phyloP scores from a whole-genome alignment of 2,329 filamentous ascomycete genomes.

The Fusarium marasasianum region DNA sequence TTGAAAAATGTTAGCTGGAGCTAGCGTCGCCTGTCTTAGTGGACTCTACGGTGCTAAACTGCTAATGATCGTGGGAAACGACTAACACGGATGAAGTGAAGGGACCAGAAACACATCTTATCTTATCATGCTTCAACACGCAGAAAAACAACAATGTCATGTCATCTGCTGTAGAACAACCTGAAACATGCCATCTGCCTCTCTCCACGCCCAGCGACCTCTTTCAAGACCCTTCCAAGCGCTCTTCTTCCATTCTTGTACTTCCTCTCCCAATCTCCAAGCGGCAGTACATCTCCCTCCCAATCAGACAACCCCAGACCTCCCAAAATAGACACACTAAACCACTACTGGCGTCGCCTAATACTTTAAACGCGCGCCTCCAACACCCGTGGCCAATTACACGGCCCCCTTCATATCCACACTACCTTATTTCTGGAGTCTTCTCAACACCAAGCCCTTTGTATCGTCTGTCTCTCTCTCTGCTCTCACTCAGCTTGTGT shows the following conservation, averaged over 20 bases:
- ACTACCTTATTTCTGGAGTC: slow-evolving; percentile 4
- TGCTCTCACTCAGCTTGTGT: not conserved
- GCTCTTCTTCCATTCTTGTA: slow-evolving; percentile 27
- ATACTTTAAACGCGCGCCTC: slow-evolving; percentile 43
- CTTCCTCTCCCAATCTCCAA: slow-evolving; percentile 1
- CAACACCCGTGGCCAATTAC: slow-evolving; percentile 28
- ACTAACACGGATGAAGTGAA: not conserved
- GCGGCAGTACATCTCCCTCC: slow-evolving; percentile 21
- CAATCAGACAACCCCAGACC: slow-evolving; percentile 12
- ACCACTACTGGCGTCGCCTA: slow-evolving; percentile 27
- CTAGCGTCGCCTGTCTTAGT: not conserved
- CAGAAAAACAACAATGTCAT: not conserved
- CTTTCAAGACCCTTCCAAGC: slow-evolving; percentile 16
- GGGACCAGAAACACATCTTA: not conserved
- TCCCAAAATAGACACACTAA: slow-evolving; percentile 41
- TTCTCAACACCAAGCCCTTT: slow-evolving; percentile 31
- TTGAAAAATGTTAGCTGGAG: not conserved
- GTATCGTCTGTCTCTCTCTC: not conserved
- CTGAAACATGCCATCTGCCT: slow-evolving; percentile 38
- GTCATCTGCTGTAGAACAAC: slow-evolving; percentile 3
- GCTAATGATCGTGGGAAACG: not conserved
- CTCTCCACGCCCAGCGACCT: slow-evolving; percentile 30
- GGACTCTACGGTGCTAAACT: not conserved
- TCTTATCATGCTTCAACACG: not conserved
- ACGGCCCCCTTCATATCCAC: slow-evolving; percentile 13